Conservation (phyloP, 768 basidiomycete species). For the Trichaptum fuscoviolaceum region DNA sequence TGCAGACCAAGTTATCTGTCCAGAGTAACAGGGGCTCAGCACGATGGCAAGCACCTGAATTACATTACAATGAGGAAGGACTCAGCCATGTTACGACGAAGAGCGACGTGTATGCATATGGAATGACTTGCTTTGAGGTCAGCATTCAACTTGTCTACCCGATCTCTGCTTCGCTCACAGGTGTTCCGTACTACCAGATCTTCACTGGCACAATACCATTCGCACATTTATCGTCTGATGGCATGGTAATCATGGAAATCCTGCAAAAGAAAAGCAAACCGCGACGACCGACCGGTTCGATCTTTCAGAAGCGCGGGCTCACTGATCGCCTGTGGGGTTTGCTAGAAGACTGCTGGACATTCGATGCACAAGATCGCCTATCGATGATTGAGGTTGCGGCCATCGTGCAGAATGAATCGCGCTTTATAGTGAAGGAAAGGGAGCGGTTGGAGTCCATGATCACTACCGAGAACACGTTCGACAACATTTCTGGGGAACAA, state of each 20-base stretch:
- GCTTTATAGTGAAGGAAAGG: not conserved
- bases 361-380: not conserved
- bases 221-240: not conserved
- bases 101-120: constrained; percentile 4
- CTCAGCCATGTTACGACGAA: constrained; percentile 3
- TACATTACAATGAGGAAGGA: not conserved
- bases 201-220: not conserved
- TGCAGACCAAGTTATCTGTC: not conserved
- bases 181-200: not conserved
- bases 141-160: not conserved
- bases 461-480: not conserved
- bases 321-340: not conserved
- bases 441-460: not conserved
- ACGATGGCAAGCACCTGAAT: constrained; percentile 5
- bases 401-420: not conserved
- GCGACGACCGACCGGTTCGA: not conserved
- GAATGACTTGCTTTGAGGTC: constrained; percentile 1
- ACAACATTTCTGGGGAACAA: not conserved
- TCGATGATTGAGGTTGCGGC: not conserved
- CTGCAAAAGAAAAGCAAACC: not conserved
- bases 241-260: constrained; percentile 1
- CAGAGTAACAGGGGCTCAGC: constrained; percentile 5
- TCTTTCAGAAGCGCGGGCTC: not conserved
- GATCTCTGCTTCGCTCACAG: not conserved
- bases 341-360: not conserved